These are phyloP conservation scores for Ulvella scutata DNA, from an alignment of 139 green algal species.

Conservation along the genomic window DNA sequence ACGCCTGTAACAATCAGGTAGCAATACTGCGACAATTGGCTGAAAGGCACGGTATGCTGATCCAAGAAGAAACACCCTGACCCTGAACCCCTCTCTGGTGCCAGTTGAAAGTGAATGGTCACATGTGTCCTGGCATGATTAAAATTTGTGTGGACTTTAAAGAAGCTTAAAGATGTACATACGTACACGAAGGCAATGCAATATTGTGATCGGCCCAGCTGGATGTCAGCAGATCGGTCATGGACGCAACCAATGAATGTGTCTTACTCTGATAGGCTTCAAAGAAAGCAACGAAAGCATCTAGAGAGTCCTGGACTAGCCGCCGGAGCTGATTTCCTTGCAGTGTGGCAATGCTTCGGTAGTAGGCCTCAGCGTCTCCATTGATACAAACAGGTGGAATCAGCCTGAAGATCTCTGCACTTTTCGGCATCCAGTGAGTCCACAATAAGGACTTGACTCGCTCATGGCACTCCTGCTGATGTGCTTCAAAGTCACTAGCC, in stretches of 20 bases:
- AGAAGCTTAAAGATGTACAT: too few species aligned
- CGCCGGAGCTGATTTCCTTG: constrained; percentile 53
- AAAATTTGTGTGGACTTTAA: too few species aligned
- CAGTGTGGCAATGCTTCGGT: constrained; percentile 31
- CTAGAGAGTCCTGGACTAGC: constrained; percentile 33
- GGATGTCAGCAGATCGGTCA: neutral
- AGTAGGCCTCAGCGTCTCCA: constrained; percentile 35
- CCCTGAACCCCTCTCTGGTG: too few species aligned
- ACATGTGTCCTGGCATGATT: too few species aligned
- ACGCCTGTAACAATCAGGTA: too few species aligned
- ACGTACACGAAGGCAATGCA: too few species aligned
- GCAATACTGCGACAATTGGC: too few species aligned
- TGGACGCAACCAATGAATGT: neutral
- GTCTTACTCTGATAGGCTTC: constrained; percentile 11
- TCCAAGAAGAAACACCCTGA: too few species aligned
- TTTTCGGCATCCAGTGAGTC: constrained; percentile 51
- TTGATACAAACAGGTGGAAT: constrained; percentile 55
- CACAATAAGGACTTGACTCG: constrained; percentile 41
- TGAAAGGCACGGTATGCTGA: too few species aligned
- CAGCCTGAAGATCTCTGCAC: constrained; percentile 44
- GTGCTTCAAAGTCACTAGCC: constrained; percentile 27
- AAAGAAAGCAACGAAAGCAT: constrained; percentile 36
- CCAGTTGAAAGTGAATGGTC: too few species aligned
- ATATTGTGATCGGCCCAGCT: too few species aligned
- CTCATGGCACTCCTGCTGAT: constrained; percentile 35